phyloP scores from a whole-genome alignment of 108 stramenopile species.

The Chaetoceros tenuissimus region DNA sequence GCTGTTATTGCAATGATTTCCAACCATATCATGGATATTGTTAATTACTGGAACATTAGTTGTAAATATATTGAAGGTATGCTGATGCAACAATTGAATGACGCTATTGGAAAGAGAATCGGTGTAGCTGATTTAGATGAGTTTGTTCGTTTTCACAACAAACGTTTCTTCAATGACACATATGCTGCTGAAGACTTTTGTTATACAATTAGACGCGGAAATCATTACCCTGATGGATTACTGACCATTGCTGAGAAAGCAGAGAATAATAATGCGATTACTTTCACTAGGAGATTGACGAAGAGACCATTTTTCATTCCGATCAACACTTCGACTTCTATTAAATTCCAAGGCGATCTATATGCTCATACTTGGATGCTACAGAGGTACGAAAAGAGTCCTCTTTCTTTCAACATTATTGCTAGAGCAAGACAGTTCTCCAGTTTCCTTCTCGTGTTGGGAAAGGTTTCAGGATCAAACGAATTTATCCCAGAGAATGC shows the following conservation, averaged over 20 bases:
- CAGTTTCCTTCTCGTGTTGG: constrained; percentile 61
- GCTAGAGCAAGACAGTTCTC: constrained; percentile 77
- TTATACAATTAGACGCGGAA: constrained; percentile 47
- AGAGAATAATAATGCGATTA: constrained; percentile 38
- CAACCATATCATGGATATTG: constrained; percentile 15
- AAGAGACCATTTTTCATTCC: constrained; percentile 24
- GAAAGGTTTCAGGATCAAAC: constrained; percentile 52
- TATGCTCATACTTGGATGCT: constrained; percentile 66
- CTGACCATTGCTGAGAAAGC: constrained; percentile 13
- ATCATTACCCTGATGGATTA: constrained; percentile 44
- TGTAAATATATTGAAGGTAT: constrained; percentile 51
- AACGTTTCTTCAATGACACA: constrained; percentile 23
- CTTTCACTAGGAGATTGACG: constrained; percentile 10
- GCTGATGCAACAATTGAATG: constrained; percentile 40
- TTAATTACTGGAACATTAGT: background rate
- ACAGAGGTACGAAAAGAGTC: constrained; percentile 4
- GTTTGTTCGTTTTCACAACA: constrained; percentile 47
- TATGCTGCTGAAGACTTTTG: constrained; percentile 55
- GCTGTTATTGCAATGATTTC: constrained; percentile 18
- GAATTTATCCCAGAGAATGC: constrained; percentile 73
- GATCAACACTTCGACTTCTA: constrained; percentile 34
- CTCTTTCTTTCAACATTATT: constrained; percentile 23
- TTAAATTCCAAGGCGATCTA: constrained; percentile 44
- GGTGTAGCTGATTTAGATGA: constrained; percentile 42
- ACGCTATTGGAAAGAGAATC: constrained; percentile 70